These are phyloP conservation scores for Selenicereus undatus DNA, from an alignment of 148 eudicot genomes.

Conservation along the genomic window DNA sequence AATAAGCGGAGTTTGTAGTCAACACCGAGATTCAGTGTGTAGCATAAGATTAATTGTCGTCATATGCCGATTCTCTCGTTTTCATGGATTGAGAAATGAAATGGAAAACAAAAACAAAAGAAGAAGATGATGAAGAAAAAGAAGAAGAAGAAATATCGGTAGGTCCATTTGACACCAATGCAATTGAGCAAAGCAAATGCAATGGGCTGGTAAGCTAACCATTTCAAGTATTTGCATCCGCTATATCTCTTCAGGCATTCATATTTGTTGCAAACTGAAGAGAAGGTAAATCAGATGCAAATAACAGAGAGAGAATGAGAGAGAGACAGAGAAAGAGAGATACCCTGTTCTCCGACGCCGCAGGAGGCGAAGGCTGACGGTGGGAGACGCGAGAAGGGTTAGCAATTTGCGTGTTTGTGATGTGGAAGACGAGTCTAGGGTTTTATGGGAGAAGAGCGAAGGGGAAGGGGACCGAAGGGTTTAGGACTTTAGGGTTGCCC, in stretches of 20 bases:
- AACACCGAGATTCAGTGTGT: constrained; percentile 25
- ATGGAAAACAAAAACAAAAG: background rate
- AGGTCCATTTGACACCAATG: constrained; percentile 33
- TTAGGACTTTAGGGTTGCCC: background rate
- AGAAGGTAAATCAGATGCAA: constrained; percentile 21
- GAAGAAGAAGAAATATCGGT: constrained; percentile 14
- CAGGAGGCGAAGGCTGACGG: background rate
- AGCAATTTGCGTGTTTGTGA: background rate
- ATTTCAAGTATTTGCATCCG: constrained; percentile 6
- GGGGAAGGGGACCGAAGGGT: background rate
- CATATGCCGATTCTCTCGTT: constrained; percentile 13
- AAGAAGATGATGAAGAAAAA: no score
- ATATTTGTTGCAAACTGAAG: background rate
- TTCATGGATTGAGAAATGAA: background rate
- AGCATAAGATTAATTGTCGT: constrained; percentile 21
- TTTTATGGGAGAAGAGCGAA: background rate
- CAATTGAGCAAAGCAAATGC: constrained; percentile 17
- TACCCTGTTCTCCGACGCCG: background rate
- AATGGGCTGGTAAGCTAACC: constrained; percentile 22
- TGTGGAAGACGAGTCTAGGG: background rate
- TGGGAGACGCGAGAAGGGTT: background rate
- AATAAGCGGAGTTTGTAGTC: constrained; percentile 35
- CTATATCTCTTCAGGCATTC: constrained; percentile 17
- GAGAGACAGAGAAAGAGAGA: background rate
- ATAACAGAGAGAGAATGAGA: background rate